These are phyloP conservation scores for Tricharina praecox DNA, from an alignment of 495 filamentous ascomycete genomes.

Conservation along the genomic window DNA sequence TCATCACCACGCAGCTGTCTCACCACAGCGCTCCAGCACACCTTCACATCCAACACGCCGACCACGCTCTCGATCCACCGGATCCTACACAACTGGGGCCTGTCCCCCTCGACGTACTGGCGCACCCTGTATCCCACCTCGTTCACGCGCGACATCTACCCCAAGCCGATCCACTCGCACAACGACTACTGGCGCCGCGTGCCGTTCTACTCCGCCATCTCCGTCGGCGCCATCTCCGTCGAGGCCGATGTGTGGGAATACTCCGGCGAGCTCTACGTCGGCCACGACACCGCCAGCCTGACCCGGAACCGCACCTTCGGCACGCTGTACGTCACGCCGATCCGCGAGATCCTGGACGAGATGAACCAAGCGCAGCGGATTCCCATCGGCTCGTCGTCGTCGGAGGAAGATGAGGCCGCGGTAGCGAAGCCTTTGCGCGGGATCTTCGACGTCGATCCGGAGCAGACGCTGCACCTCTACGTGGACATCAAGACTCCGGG, in stretches of 20 bases:
- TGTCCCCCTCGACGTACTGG: slow-evolving; percentile 1
- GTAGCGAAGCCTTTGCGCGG: slow-evolving; percentile 29
- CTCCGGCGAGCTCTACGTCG: slow-evolving; percentile 46
- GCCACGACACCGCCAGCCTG: slow-evolving; percentile 36
- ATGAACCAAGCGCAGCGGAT: slow-evolving; percentile 33
- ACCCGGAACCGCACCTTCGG: slow-evolving; percentile 41
- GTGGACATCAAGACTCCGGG: slow-evolving; percentile 54
- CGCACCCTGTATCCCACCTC: slow-evolving; percentile 48
- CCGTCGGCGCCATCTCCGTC: slow-evolving; percentile 52
- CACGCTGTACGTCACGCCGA: slow-evolving; percentile 46
- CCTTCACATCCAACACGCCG: background rate
- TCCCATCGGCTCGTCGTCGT: background rate
- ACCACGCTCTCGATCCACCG: slow-evolving; percentile 10
- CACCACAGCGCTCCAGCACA: background rate
- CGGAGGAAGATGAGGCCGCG: background rate
- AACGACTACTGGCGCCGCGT: slow-evolving; percentile 83
- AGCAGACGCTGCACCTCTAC: slow-evolving; percentile 50
- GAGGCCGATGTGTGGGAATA: slow-evolving; percentile 86
- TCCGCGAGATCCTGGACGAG: slow-evolving; percentile 39
- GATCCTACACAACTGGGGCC: slow-evolving; percentile 8
- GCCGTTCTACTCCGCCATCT: slow-evolving; percentile 47
- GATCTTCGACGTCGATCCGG: slow-evolving; percentile 43
- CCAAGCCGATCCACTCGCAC: slow-evolving; percentile 44
- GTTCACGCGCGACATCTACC: slow-evolving; percentile 31
- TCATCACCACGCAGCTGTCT: background rate